A percentile compares a stretch with the other conserved stretches of the same genome.
Conservation (phyloP, 2,329 filamentous ascomycete genomes). For the Epicoccum nigrum region DNA sequence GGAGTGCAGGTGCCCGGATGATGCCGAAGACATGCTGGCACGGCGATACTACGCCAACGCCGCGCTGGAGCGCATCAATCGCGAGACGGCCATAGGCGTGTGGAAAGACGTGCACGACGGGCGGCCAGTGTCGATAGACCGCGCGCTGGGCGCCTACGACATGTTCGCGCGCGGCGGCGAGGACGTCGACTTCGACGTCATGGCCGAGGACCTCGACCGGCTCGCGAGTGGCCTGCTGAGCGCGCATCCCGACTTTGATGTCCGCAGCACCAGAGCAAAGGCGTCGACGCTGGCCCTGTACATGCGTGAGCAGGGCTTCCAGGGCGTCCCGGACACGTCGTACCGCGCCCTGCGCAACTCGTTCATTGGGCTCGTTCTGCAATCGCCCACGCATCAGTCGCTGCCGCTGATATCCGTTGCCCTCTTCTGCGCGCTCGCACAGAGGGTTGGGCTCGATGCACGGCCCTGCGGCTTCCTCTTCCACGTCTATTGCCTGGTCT, state of each 20-base stretch:
- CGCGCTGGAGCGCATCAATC: constrained; percentile 79
- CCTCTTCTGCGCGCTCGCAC: constrained; percentile 83
- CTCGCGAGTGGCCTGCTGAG: constrained; percentile 64
- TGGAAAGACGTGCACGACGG: constrained; percentile 68
- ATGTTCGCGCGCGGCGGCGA: constrained; percentile 81
- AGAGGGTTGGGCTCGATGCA: constrained; percentile 75
- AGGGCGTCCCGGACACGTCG: constrained; percentile 72
- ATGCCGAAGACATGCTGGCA: constrained; percentile 75
- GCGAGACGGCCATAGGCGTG: constrained; percentile 76
- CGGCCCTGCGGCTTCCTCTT: constrained; percentile 81
- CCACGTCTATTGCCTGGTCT: constrained; percentile 82
- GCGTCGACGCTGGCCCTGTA: constrained; percentile 72
- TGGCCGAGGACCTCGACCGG: constrained; percentile 65
- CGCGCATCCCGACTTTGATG: constrained; percentile 60
- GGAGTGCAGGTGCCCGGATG: constrained; percentile 66
- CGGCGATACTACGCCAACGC: constrained; percentile 77
- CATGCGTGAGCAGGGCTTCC: constrained; percentile 70
- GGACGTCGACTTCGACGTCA: constrained; percentile 73
- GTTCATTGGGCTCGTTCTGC: constrained; percentile 82
- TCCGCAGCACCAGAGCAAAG: constrained; percentile 67
- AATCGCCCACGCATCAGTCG: constrained; percentile 74
- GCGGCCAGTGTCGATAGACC: constrained; percentile 68
- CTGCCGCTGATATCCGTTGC: constrained; percentile 84
- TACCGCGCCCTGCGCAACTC: constrained; percentile 87
- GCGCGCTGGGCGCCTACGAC: constrained; percentile 81